Conservation (phyloP, 2,329 filamentous ascomycete species). For the Corynespora cassiicola region DNA sequence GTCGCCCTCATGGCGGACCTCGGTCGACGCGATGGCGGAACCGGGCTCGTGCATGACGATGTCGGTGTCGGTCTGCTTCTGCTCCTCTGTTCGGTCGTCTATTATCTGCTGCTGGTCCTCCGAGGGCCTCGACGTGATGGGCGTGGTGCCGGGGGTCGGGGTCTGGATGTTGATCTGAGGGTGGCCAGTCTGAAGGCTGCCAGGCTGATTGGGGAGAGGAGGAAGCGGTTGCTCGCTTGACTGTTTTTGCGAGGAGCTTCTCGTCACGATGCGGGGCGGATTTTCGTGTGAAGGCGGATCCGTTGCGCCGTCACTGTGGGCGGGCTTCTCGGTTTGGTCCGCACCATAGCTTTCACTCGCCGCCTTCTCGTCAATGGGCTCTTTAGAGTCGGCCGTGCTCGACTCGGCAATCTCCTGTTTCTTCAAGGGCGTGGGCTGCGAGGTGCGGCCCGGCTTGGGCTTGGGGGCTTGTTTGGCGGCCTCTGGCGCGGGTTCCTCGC, state of each 20-base stretch:
- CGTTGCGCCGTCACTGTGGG: conserved; percentile 26
- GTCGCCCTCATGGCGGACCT: conserved; percentile 53
- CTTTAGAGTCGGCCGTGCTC: conserved; percentile 53
- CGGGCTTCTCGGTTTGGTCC: conserved; percentile 23
- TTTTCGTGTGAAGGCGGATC: conserved; percentile 33
- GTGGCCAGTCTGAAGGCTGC: conserved; percentile 37
- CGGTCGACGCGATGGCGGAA: conserved; percentile 58
- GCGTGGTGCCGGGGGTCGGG: conserved; percentile 52
- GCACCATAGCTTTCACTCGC: conserved; percentile 28
- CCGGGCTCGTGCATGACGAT: conserved; percentile 71
- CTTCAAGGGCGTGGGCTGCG: conserved; percentile 58
- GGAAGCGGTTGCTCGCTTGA: conserved; percentile 34
- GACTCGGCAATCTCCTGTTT: conserved; percentile 51
- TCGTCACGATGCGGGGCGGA: conserved; percentile 34
- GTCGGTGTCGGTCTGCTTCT: conserved; percentile 59
- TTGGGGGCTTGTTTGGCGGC: conserved; percentile 51
- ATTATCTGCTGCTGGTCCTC: conserved; percentile 51
- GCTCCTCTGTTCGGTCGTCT: conserved; percentile 57
- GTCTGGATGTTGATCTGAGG: conserved; percentile 52
- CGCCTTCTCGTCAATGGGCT: conserved; percentile 53
- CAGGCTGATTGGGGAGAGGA: conserved; percentile 35
- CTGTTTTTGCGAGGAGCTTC: conserved; percentile 42
- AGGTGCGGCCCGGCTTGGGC: conserved; percentile 43
- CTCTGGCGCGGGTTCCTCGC: conserved; percentile 53
- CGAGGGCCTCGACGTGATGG: conserved; percentile 39